These are phyloP conservation scores for Vaccinium myrtillus DNA, from an alignment of 148 eudicot genomes.

Conservation along the genomic window DNA sequence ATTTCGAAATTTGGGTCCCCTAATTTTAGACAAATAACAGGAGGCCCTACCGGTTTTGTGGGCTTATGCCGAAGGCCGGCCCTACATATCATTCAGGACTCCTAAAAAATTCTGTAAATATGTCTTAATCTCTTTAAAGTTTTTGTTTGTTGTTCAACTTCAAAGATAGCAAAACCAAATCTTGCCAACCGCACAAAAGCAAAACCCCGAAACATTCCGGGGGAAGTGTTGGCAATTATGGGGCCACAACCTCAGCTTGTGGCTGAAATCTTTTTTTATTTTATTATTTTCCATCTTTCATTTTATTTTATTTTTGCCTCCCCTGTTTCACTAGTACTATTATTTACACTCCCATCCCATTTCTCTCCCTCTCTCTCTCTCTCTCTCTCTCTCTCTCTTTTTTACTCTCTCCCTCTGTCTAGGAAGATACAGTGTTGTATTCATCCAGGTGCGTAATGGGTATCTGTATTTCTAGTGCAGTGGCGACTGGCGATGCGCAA, in stretches of 20 bases:
- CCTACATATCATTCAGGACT: too few species aligned
- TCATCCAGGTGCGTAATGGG: background rate
- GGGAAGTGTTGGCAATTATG: slow-evolving; percentile 35
- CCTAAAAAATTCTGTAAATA: too few species aligned
- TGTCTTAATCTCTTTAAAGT: too few species aligned
- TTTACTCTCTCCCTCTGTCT: background rate
- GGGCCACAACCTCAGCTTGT: slow-evolving; percentile 40
- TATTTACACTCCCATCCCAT: background rate
- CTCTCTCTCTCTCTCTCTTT: too few species aligned
- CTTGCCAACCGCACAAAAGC: background rate
- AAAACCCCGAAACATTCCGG: background rate
- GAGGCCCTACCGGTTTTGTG: too few species aligned
- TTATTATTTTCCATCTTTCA: background rate
- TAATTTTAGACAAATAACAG: too few species aligned
- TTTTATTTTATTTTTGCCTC: background rate
- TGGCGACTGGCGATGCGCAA: too few species aligned
- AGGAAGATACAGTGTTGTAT: background rate
- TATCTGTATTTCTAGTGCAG: background rate
- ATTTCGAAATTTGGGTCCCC: too few species aligned
- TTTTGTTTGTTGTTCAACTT: background rate
- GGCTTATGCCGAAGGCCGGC: too few species aligned
- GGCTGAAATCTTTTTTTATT: slow-evolving; percentile 26
- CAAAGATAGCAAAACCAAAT: background rate
- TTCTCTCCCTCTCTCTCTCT: background rate
- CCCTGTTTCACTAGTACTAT: background rate